phyloP scores from a whole-genome alignment of 441 rosid species.

The Euphorbia schlechtendalii region DNA sequence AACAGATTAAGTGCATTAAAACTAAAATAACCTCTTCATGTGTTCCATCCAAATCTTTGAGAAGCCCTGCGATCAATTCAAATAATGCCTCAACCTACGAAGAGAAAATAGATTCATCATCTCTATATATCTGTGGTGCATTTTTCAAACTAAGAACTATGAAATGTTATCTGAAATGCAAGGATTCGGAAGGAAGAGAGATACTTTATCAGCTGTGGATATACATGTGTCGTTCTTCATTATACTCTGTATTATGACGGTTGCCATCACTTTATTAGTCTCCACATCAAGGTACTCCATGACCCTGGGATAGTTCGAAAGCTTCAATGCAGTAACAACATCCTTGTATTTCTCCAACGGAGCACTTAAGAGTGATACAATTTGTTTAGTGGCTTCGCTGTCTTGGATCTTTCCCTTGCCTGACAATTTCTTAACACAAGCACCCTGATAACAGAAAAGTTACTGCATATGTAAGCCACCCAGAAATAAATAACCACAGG shows the following conservation, averaged over 20 bases:
- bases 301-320: conserved; percentile 76
- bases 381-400: conserved; percentile 77
- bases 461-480: conserved; percentile 4
- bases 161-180: conserved; percentile 3
- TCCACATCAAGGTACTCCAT: conserved; percentile 77
- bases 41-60: conserved; percentile 72
- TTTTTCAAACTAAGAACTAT: conserved; percentile 10
- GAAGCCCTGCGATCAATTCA: conserved; percentile 81
- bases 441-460: neutral
- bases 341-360: conserved; percentile 92
- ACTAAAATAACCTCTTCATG: neutral
- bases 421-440: too few species aligned
- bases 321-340: conserved; percentile 74
- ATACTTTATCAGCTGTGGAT: conserved; percentile 75
- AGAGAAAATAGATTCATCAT: conserved; percentile 9
- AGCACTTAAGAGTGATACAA: conserved; percentile 92
- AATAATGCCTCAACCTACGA: conserved; percentile 83
- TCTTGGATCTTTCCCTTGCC: conserved; percentile 74
- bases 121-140: conserved; percentile 7
- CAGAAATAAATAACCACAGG: neutral
- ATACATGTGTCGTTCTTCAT: conserved; percentile 82
- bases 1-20: neutral
- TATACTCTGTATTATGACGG: conserved; percentile 83
- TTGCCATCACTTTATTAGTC: conserved; percentile 91
- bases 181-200: neutral